Base-by-base conservation (phyloP, 441 rosid genomes). In the Adansonia rubrostipa region DNA sequence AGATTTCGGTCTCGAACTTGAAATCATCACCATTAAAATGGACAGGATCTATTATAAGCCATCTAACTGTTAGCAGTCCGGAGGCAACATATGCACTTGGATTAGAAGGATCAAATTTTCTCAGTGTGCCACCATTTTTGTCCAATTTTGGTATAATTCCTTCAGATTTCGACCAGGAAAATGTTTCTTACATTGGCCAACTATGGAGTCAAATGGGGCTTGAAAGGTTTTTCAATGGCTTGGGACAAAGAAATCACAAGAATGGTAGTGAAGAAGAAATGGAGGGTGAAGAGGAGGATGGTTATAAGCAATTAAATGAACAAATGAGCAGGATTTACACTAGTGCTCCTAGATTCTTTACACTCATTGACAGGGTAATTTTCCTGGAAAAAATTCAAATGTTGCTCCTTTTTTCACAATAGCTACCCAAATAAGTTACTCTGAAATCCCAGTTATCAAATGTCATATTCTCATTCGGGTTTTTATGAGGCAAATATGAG, bases 21-120 rank as follows among this genome's bases (percentile, higher is more conserved):
- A 83, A 83, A 22, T 66, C 84, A 45, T 86, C 87, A 65, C 77
- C 92, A 0, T 76, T 90, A 28, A 77, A 65, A 40, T 65, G 91
- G 57, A 77, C 78, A 19, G 96, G 92, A 13, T 89, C 90, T 58
- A 61, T 92, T 57, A 48, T 88, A 68, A 89, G 92, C 85, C 94
- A 94, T 79, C 81, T 93, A n/a, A 91, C 92, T 61, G 97, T 92
- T 57, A 93, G 97, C 79, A 85, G 97, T 47, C 97, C 97, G 1
- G 96, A 94, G 40, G 98, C 98, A 22, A 90, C 92, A 2, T 91
- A 84, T 79, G 96, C 92, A 62, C 69, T 82, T 33, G 97, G 99
- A 40, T 75, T 96, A 69, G 92, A 89, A 77, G 91, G 95, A 33
- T 96, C 93, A 3, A 80, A 89, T 87, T 89, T 81, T 83, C 88